Base-by-base conservation (phyloP, 225 moss, liverwort and hornwort species). In the Neckera pumila region DNA sequence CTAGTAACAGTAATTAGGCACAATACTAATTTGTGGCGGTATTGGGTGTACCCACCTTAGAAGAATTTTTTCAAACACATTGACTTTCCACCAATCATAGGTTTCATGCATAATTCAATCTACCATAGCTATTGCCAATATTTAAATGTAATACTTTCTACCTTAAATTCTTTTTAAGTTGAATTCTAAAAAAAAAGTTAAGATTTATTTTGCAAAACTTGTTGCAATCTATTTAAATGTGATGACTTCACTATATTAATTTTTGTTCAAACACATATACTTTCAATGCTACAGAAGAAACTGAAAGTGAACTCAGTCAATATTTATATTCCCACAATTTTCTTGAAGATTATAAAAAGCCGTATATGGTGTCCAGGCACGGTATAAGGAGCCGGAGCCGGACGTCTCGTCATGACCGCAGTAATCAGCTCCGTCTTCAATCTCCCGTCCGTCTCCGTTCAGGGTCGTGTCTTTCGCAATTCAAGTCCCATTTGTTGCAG, bases 31-130 rank as follows among this genome's bases (percentile, higher is more conserved):
- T n/a, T n/a, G n/a, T n/a, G n/a, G n/a, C n/a, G n/a, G n/a, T n/a
- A n/a, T n/a, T n/a, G n/a, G n/a, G n/a, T n/a, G n/a, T n/a, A n/a
- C n/a, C n/a, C n/a, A n/a, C n/a, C n/a, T n/a, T n/a, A 45, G 45
- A 45, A 45, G 45, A 45, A 45, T 6, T 45, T 45, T 45, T 45
- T 45, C 45, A 45, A 45, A 8, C 45, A 45, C 45, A n/a, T n/a
- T n/a, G 8, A 45, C 8, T 45, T 45, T 45, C 45, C 45, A 45
- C 45, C 45, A 45, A 45, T 45, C 45, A 45, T 45, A 45, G 45
- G 45, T 45, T 45, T 45, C 8, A 8, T 8, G 10, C 2, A 14
- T 0, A 0, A 0, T 77, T 56, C 10, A 23, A n/a, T 56, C 6
- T 25, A n/a, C n/a, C 4, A n/a, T 16, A 14, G 25, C 15, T 36